These are phyloP conservation scores for Aurinia saxatilis DNA, from an alignment of 345 rosid genomes.

Conservation along the genomic window DNA sequence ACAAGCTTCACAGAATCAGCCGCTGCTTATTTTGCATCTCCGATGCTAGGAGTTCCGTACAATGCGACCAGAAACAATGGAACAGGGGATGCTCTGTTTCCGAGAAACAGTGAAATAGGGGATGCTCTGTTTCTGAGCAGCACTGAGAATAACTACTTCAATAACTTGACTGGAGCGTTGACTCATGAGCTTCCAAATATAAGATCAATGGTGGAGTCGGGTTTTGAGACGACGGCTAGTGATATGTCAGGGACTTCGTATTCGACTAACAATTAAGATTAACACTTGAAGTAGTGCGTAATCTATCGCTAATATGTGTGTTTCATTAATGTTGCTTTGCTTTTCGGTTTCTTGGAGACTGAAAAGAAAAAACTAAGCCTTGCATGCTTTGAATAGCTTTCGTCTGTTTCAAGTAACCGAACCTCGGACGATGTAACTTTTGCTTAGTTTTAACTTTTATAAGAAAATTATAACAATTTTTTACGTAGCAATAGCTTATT, in stretches of 20 bases:
- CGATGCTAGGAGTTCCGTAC: constrained; percentile 19
- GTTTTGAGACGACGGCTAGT: background rate
- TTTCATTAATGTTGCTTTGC: constrained; percentile 8
- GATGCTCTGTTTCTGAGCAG: constrained; percentile 14
- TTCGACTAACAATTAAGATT: constrained; percentile 18
- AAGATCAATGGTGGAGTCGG: constrained; percentile 10
- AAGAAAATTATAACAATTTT: too few relatives aligned
- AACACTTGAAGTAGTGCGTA: constrained; percentile 18
- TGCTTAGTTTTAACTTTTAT: background rate
- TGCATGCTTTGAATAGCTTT: too few relatives aligned
- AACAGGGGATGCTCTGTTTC: constrained; percentile 10
- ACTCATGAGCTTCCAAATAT: constrained; percentile 12
- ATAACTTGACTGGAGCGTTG: constrained; percentile 7
- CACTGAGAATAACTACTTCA: constrained; percentile 17
- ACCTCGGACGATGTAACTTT: constrained; percentile 3
- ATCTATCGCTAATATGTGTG: constrained; percentile 9
- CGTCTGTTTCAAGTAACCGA: constrained; percentile 3
- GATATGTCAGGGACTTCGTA: too few relatives aligned
- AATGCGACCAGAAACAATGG: constrained; percentile 1
- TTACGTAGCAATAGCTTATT: too few relatives aligned
- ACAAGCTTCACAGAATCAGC: constrained; percentile 5
- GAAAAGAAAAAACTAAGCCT: constrained; percentile 4
- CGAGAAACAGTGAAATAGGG: constrained; percentile 8
- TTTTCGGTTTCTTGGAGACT: constrained; percentile 18
- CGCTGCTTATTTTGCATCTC: constrained; percentile 19